phyloP scores from a whole-genome alignment of 352 stramenopile species.

The Pythium phragmitis region DNA sequence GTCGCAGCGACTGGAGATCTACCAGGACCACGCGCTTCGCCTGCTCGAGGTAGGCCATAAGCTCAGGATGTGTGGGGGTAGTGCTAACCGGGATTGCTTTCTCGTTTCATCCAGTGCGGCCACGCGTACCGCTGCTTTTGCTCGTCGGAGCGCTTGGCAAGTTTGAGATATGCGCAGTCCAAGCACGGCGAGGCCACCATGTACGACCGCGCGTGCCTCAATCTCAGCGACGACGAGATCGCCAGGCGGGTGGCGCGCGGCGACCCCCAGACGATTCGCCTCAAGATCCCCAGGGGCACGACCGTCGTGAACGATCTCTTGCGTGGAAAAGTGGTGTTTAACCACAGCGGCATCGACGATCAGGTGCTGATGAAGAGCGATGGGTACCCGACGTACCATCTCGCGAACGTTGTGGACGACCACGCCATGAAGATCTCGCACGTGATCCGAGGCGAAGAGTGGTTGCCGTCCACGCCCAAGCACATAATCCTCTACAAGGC shows the following conservation, averaged over 20 bases:
- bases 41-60: slow-evolving; percentile 68
- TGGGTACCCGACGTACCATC: slow-evolving; percentile 92
- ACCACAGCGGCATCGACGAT: slow-evolving; percentile 88
- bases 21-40: slow-evolving; percentile 88
- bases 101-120: slow-evolving; percentile 42
- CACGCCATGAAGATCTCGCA: slow-evolving; percentile 97
- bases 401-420: slow-evolving; percentile 96
- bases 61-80: not conserved
- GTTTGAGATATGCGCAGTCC: slow-evolving; percentile 87
- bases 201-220: slow-evolving; percentile 97
- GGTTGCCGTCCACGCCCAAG: slow-evolving; percentile 90
- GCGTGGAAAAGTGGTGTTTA: slow-evolving; percentile 92
- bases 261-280: slow-evolving; percentile 91
- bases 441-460: slow-evolving; percentile 96
- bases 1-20: slow-evolving; percentile 94
- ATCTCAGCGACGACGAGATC: slow-evolving; percentile 89
- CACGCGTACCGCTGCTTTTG: slow-evolving; percentile 98
- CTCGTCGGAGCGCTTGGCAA: slow-evolving; percentile 93
- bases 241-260: slow-evolving; percentile 84
- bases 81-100: not conserved
- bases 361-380: slow-evolving; percentile 94
- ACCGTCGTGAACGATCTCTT: slow-evolving; percentile 95
- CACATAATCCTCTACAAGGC: slow-evolving; percentile 91
- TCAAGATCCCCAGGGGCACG: slow-evolving; percentile 93
- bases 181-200: slow-evolving; percentile 91